Evolutionary conservation across 2,329 filamentous ascomycete species (phyloP).

Genomic region (Stagonosporopsis rhizophila): DNA sequence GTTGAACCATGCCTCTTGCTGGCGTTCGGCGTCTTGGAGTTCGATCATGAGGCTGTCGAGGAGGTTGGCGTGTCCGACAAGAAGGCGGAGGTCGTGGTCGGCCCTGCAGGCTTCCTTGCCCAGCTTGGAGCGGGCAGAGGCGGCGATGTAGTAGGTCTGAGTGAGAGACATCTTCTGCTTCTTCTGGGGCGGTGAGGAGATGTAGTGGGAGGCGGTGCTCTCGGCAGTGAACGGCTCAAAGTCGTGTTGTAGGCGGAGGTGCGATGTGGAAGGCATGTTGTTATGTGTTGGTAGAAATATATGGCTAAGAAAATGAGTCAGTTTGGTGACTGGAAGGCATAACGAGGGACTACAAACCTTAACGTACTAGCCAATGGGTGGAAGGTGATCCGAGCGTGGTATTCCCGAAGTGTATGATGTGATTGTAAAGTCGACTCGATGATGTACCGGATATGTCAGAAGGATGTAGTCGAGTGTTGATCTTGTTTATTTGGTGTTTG

Average conservation of each 20-base stretch:
- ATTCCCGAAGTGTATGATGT: conserved; percentile 20
- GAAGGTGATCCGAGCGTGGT: conserved; percentile 44
- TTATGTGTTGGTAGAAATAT: conserved; percentile 40
- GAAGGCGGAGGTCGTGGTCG: conserved; percentile 92
- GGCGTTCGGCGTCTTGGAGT: conserved; percentile 89
- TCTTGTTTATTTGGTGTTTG: conserved; percentile 9
- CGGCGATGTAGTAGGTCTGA: conserved; percentile 97
- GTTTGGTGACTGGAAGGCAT: conserved; percentile 47
- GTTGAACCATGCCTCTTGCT: conserved; percentile 99
- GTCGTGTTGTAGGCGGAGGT: conserved; percentile 55
- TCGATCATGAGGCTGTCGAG: conserved; percentile 93
- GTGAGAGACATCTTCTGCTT: conserved; percentile 96
- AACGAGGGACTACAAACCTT: conserved; percentile 43
- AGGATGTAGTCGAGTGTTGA: background rate
- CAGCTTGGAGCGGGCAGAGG: conserved; percentile 96
- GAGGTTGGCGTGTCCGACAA: conserved; percentile 98
- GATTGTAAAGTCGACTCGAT: conserved; percentile 14
- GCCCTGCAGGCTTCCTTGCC: conserved; percentile 86
- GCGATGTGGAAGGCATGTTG: conserved; percentile 56
- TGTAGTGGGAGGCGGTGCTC: conserved; percentile 53
- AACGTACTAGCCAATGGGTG: conserved; percentile 41
- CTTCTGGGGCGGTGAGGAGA: conserved; percentile 55
- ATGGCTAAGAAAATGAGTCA: conserved; percentile 57
- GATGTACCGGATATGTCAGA: conserved; percentile 9
- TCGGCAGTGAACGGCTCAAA: conserved; percentile 56